Conservation (phyloP, 2,329 filamentous ascomycete genomes). For the Calonectria henricotiae region DNA sequence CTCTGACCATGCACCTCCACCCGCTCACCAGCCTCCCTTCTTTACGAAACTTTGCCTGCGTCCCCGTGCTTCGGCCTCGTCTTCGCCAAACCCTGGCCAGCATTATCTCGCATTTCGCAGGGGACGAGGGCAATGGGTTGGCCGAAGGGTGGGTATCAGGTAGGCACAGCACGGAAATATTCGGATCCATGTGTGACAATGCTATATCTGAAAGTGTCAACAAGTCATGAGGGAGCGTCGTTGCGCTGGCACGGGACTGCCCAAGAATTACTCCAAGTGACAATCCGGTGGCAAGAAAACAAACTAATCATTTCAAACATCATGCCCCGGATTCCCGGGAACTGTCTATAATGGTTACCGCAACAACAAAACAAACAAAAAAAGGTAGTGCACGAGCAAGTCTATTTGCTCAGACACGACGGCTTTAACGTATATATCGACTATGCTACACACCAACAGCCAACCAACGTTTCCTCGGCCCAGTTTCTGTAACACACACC, state of each 20-base stretch:
- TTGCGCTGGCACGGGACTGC: background rate
- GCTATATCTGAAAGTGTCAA: constrained; percentile 18
- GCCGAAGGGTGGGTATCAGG: constrained; percentile 5
- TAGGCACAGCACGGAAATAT: constrained; percentile 25
- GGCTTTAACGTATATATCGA: constrained; percentile 16
- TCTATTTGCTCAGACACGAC: background rate
- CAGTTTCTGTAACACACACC: constrained; percentile 9
- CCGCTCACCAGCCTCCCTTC: constrained; percentile 19
- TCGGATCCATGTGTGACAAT: constrained; percentile 10
- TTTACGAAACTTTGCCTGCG: constrained; percentile 24
- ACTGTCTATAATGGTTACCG: constrained; percentile 7
- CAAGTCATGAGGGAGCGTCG: background rate
- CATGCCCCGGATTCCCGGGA: constrained; percentile 14
- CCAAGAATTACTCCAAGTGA: background rate
- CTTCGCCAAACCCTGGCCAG: background rate
- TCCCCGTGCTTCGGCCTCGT: constrained; percentile 5
- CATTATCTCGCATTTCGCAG: background rate
- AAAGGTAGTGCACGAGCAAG: background rate
- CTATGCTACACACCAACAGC: constrained; percentile 17
- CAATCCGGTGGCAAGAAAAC: constrained; percentile 4
- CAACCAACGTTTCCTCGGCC: constrained; percentile 7
- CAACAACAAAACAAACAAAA: background rate
- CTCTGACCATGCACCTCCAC: constrained; percentile 10
- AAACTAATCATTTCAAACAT: constrained; percentile 9
- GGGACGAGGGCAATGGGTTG: background rate